Percentiles rank a stretch among this genome's conserved stretches.
These are phyloP conservation scores for Apiotrichum gamsii DNA, from an alignment of 1,284 basidiomycete genomes.

Conservation along the genomic window DNA sequence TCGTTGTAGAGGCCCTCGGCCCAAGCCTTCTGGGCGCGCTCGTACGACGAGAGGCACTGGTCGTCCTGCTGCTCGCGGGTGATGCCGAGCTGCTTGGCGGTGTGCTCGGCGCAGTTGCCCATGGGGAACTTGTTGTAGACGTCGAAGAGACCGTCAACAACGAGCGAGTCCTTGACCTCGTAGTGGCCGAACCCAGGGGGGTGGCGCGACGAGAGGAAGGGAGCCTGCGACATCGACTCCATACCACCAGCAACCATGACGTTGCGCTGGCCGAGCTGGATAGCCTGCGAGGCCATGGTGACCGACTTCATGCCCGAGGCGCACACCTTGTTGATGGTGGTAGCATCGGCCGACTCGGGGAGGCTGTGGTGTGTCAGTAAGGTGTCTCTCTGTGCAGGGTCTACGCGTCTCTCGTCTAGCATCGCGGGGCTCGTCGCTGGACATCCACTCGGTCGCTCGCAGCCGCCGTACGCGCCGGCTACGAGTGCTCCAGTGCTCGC, in stretches of 20 bases:
- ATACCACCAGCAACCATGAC: conserved; percentile 92
- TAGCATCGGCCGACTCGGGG: conserved; percentile 80
- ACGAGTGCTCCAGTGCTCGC: too few species aligned
- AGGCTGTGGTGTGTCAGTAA: conserved; percentile 48
- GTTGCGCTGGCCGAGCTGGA: conserved; percentile 69
- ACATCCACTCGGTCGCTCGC: too few species aligned
- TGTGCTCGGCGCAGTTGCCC: conserved; percentile 88
- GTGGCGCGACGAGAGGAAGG: conserved; percentile 82
- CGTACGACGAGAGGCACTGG: conserved; percentile 91
- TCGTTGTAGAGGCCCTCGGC: conserved; percentile 71
- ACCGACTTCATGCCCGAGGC: conserved; percentile 93
- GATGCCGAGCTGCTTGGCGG: conserved; percentile 79
- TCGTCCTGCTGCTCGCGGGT: conserved; percentile 78
- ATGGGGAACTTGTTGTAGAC: conserved; percentile 93
- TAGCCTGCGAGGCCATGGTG: conserved; percentile 86
- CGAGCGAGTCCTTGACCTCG: conserved; percentile 77
- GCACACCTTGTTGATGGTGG: conserved; percentile 99
- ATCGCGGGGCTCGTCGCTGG: too few species aligned
- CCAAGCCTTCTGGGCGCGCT: conserved; percentile 88
- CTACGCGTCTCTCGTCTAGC: too few species aligned
- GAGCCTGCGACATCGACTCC: conserved; percentile 97
- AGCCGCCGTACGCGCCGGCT: too few species aligned
- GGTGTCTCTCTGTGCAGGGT: too few species aligned
- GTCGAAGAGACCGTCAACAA: conserved; percentile 91
- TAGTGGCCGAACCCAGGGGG: conserved; percentile 87